These are phyloP conservation scores for Quercus parvula DNA, from an alignment of 306 rosid genomes.

Conservation along the genomic window DNA sequence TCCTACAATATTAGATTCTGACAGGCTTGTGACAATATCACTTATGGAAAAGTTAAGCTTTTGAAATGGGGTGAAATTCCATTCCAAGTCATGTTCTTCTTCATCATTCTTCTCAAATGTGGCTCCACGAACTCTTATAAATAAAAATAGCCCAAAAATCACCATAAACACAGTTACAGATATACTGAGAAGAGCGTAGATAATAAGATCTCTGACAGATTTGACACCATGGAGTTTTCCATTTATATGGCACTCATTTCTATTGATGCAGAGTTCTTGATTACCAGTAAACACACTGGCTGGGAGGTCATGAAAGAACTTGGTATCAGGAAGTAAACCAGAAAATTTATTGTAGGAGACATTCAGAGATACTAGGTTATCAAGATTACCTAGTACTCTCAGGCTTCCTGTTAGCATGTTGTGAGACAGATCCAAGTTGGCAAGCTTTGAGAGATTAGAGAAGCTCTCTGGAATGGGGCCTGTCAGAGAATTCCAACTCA, in stretches of 20 bases:
- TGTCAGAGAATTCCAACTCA: slow-evolving; percentile 77
- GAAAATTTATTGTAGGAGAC: slow-evolving; percentile 80
- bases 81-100: slow-evolving; percentile 52
- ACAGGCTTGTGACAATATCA: slow-evolving; percentile 60
- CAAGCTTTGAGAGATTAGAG: slow-evolving; percentile 79
- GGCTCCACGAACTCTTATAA: slow-evolving; percentile 48
- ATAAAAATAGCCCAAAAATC: slow-evolving; percentile 51
- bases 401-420: slow-evolving; percentile 74
- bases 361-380: slow-evolving; percentile 78
- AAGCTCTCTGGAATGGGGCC: slow-evolving; percentile 78
- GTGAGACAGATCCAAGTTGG: slow-evolving; percentile 83
- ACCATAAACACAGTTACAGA: slow-evolving; percentile 47
- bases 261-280: slow-evolving; percentile 60
- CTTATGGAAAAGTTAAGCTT: slow-evolving; percentile 71
- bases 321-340: slow-evolving; percentile 75
- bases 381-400: slow-evolving; percentile 49
- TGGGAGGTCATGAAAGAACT: slow-evolving; percentile 71
- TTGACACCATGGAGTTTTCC: slow-evolving; percentile 35
- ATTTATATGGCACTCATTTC: slow-evolving; percentile 38
- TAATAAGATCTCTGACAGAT: slow-evolving; percentile 43
- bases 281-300: slow-evolving; percentile 62
- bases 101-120: slow-evolving; percentile 32
- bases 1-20: slow-evolving; percentile 81
- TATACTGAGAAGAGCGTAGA: slow-evolving; percentile 61
- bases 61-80: slow-evolving; percentile 94